Conservation (phyloP, 331 rosid genomes). For the Quercus tomentella region DNA sequence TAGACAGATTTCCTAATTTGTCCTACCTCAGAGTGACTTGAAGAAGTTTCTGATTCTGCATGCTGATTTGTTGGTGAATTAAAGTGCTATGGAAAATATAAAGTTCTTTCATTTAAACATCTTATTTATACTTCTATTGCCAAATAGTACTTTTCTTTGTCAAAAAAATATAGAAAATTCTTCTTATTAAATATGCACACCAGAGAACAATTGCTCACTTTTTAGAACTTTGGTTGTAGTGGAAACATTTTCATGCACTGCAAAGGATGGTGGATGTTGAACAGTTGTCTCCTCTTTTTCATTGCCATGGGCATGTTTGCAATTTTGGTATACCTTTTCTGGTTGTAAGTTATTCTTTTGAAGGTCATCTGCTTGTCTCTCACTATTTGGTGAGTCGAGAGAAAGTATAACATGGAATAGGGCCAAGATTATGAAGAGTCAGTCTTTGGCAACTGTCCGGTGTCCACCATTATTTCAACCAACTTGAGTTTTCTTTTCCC, state of each 20-base stretch:
- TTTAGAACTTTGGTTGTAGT: neutral
- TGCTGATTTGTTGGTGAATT: neutral
- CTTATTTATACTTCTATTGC: neutral
- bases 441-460: neutral
- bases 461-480: neutral
- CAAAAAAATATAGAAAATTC: neutral
- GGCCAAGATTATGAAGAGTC: neutral
- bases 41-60: neutral
- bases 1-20: too few species aligned
- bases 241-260: neutral
- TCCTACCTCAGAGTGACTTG: neutral
- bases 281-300: neutral
- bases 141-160: neutral
- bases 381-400: neutral
- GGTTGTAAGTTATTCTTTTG: neutral
- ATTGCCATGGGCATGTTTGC: neutral
- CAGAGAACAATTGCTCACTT: neutral
- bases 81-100: neutral
- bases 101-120: neutral
- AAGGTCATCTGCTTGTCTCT: neutral
- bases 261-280: neutral
- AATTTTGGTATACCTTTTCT: neutral
- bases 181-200: neutral
- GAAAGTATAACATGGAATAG: neutral
- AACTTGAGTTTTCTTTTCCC: neutral